Conservation (phyloP, 2,329 filamentous ascomycete genomes). For the Parascedosporium putredinis region DNA sequence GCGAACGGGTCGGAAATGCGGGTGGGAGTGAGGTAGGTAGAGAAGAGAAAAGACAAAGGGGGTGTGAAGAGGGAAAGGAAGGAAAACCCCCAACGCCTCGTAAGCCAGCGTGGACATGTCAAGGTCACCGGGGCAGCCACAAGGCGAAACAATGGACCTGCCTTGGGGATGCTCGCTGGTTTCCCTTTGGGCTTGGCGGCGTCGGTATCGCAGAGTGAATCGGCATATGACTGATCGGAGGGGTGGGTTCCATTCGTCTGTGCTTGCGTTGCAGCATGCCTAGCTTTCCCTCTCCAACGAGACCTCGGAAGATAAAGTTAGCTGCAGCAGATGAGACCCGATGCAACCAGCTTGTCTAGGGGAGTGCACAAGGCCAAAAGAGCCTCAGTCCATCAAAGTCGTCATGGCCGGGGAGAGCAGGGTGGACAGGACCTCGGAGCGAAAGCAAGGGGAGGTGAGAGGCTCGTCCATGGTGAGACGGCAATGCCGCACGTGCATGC, state of each 20-base stretch:
- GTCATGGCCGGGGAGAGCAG: no score
- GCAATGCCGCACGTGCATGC: constrained; percentile 3
- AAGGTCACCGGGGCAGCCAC: no score
- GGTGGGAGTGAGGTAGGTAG: no score
- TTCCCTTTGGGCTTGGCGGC: no score
- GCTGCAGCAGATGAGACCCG: constrained; percentile 1
- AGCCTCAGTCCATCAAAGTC: no score
- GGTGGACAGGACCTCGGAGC: neutral
- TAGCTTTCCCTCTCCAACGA: neutral
- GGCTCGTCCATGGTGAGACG: neutral
- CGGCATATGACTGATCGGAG: neutral
- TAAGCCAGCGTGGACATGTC: no score
- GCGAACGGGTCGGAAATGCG: no score
- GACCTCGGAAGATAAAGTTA: neutral
- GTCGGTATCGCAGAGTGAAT: neutral
- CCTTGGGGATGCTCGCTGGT: neutral
- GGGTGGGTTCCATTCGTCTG: no score
- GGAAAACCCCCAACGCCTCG: no score
- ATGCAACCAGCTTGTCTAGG: no score
- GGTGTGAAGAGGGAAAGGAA: no score
- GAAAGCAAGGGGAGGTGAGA: neutral
- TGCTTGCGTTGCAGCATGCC: neutral
- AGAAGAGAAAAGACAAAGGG: neutral
- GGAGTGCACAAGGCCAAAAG: no score
- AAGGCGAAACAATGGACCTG: neutral